Conservation (phyloP, 2,329 filamentous ascomycete genomes). For the Hypoxylon sp. region DNA sequence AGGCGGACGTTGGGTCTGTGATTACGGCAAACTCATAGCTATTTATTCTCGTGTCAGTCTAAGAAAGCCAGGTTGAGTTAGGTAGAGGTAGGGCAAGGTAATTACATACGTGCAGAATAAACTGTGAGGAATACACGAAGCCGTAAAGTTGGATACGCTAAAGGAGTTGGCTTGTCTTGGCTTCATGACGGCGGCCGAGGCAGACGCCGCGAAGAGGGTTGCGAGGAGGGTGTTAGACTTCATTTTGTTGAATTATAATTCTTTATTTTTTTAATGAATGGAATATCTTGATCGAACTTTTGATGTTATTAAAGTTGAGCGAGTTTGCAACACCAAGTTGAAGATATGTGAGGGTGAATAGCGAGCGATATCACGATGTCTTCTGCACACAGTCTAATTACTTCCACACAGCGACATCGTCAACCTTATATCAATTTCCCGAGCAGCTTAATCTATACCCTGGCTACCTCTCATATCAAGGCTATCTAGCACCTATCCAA, state of each 20-base stretch:
- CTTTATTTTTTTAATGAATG: neutral
- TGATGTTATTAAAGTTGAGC: neutral
- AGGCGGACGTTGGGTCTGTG: conserved; percentile 28
- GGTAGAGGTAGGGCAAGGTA: neutral
- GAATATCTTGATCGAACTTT: neutral
- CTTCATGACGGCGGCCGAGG: conserved; percentile 37
- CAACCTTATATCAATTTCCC: conserved; percentile 20
- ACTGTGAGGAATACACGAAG: conserved; percentile 49
- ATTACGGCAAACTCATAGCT: conserved; percentile 47
- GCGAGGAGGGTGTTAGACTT: conserved; percentile 39
- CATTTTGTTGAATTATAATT: conserved; percentile 30
- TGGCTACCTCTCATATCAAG: conserved; percentile 15
- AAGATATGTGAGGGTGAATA: conserved; percentile 9
- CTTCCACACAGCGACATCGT: conserved; percentile 7
- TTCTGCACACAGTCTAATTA: neutral
- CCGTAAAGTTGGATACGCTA: conserved; percentile 44
- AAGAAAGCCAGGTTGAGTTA: neutral
- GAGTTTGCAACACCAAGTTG: conserved; percentile 10
- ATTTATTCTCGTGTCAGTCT: conserved; percentile 7
- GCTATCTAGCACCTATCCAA: neutral
- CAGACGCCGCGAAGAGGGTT: conserved; percentile 40
- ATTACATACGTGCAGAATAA: conserved; percentile 43
- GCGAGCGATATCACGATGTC: conserved; percentile 14
- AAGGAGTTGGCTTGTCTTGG: conserved; percentile 34
- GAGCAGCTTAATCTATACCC: neutral